Percentiles rank a stretch among this genome's conserved stretches.
Conservation (phyloP, 257 asterid species). For the Capsicum rhomboideum region DNA sequence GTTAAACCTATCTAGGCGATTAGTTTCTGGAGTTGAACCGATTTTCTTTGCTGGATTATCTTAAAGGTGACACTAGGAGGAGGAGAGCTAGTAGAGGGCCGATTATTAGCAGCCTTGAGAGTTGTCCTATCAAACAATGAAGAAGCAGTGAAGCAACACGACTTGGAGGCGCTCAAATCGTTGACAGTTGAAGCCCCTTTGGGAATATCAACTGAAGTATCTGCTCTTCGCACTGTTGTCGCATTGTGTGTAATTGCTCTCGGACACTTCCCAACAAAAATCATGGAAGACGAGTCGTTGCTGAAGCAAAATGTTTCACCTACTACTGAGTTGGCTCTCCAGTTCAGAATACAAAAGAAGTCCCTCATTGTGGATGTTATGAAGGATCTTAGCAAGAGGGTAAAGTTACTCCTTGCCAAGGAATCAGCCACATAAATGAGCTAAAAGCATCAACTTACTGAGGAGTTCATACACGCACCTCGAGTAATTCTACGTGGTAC, state of each 20-base stretch:
- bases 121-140: conserved; percentile 49
- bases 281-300: conserved; percentile 76
- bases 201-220: conserved; percentile 47
- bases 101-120: conserved; percentile 76
- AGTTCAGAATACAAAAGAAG: conserved; percentile 72
- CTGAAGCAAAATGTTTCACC: conserved; percentile 36
- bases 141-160: conserved; percentile 41
- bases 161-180: conserved; percentile 44
- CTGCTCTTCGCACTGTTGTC: conserved; percentile 52
- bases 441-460: too few species aligned
- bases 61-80: conserved; percentile 77
- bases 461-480: too few species aligned
- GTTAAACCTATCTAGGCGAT: too few species aligned
- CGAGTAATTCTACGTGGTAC: background rate
- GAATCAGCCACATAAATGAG: too few species aligned
- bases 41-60: conserved; percentile 1
- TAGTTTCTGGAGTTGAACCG: background rate
- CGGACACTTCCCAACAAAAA: conserved; percentile 73
- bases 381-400: conserved; percentile 54
- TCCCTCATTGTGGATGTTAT: conserved; percentile 57
- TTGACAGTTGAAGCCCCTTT: conserved; percentile 52
- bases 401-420: conserved; percentile 37
- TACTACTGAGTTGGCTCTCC: conserved; percentile 55
- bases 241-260: conserved; percentile 79
- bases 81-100: conserved; percentile 62